A percentile compares a stretch with the other conserved stretches of the same genome.
Conservation (phyloP, 495 filamentous ascomycete species). For the Delitschia confertaspora region DNA sequence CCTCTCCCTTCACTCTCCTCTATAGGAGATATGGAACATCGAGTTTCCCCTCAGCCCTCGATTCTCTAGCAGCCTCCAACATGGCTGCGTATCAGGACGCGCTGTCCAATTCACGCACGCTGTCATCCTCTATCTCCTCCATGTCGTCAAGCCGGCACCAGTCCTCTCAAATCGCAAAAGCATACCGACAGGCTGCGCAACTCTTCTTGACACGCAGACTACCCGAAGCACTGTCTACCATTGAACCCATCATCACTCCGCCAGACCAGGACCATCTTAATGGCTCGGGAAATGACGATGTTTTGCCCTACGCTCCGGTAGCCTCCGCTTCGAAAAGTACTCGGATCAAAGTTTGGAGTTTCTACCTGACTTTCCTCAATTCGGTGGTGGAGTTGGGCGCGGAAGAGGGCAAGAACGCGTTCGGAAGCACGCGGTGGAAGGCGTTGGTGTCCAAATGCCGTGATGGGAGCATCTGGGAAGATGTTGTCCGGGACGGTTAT, state of each 20-base stretch:
- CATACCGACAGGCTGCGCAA: conserved; percentile 82
- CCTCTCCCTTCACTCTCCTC: background rate
- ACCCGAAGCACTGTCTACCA: conserved; percentile 72
- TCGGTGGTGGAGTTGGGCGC: conserved; percentile 76
- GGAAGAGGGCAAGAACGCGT: conserved; percentile 81
- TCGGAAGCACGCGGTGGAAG: conserved; percentile 79
- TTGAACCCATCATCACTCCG: conserved; percentile 66
- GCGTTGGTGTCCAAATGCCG: conserved; percentile 68
- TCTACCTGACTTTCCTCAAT: conserved; percentile 89
- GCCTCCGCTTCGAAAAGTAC: conserved; percentile 62
- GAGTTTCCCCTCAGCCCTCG: too few species aligned
- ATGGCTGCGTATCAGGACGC: conserved; percentile 30
- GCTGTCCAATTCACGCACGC: conserved; percentile 39
- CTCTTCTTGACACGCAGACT: conserved; percentile 88
- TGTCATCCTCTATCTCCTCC: conserved; percentile 44
- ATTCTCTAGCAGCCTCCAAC: conserved; percentile 6
- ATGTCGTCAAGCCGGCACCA: conserved; percentile 48
- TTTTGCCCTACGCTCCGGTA: conserved; percentile 52
- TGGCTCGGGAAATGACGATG: conserved; percentile 14
- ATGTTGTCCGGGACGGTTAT: conserved; percentile 78
- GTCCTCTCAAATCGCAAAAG: conserved; percentile 61
- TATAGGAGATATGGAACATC: conserved; percentile 13
- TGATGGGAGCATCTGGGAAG: conserved; percentile 85
- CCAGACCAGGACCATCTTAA: conserved; percentile 37
- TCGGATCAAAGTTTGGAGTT: conserved; percentile 90